Base-by-base conservation (phyloP, 2,329 filamentous ascomycete genomes). In the Claviceps monticola region DNA sequence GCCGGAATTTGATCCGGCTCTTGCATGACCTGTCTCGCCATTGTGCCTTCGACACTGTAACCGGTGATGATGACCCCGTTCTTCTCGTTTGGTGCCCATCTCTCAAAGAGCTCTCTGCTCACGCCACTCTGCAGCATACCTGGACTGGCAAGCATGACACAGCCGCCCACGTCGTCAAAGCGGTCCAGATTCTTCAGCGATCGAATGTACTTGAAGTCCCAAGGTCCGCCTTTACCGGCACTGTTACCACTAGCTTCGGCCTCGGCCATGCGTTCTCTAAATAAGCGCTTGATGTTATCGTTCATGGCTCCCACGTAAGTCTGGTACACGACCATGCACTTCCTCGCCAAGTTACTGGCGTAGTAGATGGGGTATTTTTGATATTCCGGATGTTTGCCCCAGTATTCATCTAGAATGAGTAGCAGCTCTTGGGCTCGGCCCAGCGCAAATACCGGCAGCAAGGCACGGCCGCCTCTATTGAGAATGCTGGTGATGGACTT, bases 261-360 rank as follows among this genome's bases (percentile, higher is more conserved):
- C 65, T 95, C 88, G 4, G 88, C 88, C 81, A 95, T 94, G 47
- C 88, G 82, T 67, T 94, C 89, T 50, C 86, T 79, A 68, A 96
- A 96, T n/a, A 95, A 78, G 11, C 88, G 81, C 67, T 95, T 96
- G 73, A 98, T 97, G 61, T 96, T 97, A 63, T 97, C 91, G 65
- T 98, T 98, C 93, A 98, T 98, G 51, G 90, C 89, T 48, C 90
- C 88, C 48, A 97, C 88, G 62, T 97, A 98, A 1, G 93, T 98
- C 66, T 97, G 93, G 64, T 98, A 98, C 3, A 97, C 89, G 34
- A 96, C 80, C 93, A 98, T 98, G 71, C 93, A 98, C 68, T 95
- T 93, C 56, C 91, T 77, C 1, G 93, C 93, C 43, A 97, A 79
- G 61, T 95, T 95, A 61, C 88, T 93, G 51, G 94, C 94, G 66